phyloP scores from a whole-genome alignment of 441 rosid species.

The Populus hybrid region DNA sequence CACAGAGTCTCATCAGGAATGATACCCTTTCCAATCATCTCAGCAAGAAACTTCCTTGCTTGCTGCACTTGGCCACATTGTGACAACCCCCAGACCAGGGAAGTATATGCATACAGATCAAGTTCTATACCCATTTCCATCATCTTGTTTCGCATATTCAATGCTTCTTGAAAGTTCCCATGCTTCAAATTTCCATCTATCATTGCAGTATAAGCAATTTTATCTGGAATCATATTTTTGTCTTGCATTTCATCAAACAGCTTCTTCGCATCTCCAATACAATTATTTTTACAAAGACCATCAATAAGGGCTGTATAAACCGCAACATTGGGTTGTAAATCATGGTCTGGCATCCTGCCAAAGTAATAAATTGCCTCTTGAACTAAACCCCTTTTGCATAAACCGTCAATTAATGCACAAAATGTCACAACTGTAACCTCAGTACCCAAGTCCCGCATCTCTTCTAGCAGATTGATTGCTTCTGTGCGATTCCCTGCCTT shows the following conservation, averaged over 20 bases:
- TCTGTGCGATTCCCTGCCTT: conserved; percentile 46
- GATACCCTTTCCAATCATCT: conserved; percentile 60
- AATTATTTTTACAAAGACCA: conserved; percentile 65
- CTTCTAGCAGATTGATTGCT: conserved; percentile 47
- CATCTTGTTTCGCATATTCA: conserved; percentile 50
- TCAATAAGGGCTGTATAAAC: conserved; percentile 68
- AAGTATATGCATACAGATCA: conserved; percentile 66
- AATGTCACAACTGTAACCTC: conserved; percentile 62
- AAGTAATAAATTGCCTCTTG: conserved; percentile 57
- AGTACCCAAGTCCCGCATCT: conserved; percentile 43
- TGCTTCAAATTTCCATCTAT: conserved; percentile 67
- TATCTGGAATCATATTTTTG: conserved; percentile 50
- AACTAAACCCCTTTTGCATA: conserved; percentile 60
- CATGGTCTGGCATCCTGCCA: conserved; percentile 40
- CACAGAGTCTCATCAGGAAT: conserved; percentile 63
- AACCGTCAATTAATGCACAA: conserved; percentile 68
- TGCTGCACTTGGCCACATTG: conserved; percentile 49
- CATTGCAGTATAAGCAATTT: conserved; percentile 50
- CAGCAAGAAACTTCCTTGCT: conserved; percentile 52
- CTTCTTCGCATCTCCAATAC: conserved; percentile 49
- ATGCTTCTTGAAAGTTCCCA: conserved; percentile 53
- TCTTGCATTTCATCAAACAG: conserved; percentile 49
- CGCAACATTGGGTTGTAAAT: conserved; percentile 55
- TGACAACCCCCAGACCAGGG: conserved; percentile 59
- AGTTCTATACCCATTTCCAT: conserved; percentile 57